Percentiles rank a stretch among this genome's conserved stretches.
phyloP scores from a whole-genome alignment of 2,329 filamentous ascomycete genomes.

The Harringtonia aguacate region DNA sequence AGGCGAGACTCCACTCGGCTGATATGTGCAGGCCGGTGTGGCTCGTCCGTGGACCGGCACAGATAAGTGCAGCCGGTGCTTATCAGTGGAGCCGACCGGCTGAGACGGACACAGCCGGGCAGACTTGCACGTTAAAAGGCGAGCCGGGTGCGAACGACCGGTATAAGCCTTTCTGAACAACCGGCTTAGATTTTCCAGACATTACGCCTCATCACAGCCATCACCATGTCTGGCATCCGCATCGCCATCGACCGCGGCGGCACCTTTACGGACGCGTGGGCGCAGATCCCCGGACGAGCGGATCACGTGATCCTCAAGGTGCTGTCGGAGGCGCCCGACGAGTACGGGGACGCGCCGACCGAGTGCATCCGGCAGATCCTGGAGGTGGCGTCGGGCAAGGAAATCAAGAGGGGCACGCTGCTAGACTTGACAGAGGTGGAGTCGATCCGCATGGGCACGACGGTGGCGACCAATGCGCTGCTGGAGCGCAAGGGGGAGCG shows the following conservation, averaged over 20 bases:
- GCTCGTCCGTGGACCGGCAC: no score
- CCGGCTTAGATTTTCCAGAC: no score
- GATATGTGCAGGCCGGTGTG: no score
- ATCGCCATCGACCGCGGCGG: slow-evolving; percentile 50
- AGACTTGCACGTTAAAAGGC: no score
- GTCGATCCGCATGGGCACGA: slow-evolving; percentile 11
- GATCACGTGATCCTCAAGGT: slow-evolving; percentile 60
- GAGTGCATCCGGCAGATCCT: slow-evolving; percentile 52
- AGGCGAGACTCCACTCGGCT: no score
- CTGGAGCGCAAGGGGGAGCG: slow-evolving; percentile 8
- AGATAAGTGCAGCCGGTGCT: no score
- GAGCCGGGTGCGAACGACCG: no score
- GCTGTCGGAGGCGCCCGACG: slow-evolving; percentile 54
- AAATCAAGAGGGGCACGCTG: slow-evolving; percentile 49
- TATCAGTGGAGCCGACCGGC: no score
- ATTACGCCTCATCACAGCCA: no score
- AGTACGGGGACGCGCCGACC: slow-evolving; percentile 57
- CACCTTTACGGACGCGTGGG: slow-evolving; percentile 70
- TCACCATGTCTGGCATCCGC: background rate
- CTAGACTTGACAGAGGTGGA: slow-evolving; percentile 33
- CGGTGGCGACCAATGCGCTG: slow-evolving; percentile 9
- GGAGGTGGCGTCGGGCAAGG: slow-evolving; percentile 25
- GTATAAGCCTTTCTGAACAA: no score
- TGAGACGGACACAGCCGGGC: no score
- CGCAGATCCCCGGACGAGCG: slow-evolving; percentile 36